Percentiles rank a stretch among this genome's conserved stretches.
These are phyloP conservation scores for Starmera caribaea DNA, from an alignment of 805 yeast genomes.

Conservation along the genomic window DNA sequence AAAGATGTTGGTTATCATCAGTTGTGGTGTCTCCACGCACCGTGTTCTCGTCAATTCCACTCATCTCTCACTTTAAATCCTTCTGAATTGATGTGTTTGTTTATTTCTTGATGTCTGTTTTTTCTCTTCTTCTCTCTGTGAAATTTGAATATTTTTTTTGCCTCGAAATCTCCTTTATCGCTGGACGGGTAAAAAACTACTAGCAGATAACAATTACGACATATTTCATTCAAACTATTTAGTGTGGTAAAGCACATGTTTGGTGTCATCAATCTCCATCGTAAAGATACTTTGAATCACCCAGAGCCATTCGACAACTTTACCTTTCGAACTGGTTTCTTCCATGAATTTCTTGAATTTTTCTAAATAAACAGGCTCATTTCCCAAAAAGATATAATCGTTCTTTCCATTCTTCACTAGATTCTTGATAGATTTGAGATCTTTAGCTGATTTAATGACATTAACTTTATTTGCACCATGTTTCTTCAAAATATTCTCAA, in stretches of 20 bases:
- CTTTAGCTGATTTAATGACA: constrained; percentile 18
- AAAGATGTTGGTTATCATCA: too few relatives aligned
- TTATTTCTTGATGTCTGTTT: too few relatives aligned
- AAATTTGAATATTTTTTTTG: too few relatives aligned
- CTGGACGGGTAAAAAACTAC: too few relatives aligned
- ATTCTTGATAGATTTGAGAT: constrained; percentile 11
- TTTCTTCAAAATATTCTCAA: constrained; percentile 44
- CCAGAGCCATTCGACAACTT: constrained; percentile 56
- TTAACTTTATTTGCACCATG: constrained; percentile 41
- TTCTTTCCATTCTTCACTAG: constrained; percentile 10
- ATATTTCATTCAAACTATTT: too few relatives aligned
- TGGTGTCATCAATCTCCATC: constrained; percentile 20
- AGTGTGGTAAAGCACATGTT: constrained; percentile 2
- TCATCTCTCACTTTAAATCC: too few relatives aligned
- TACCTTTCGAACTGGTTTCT: constrained; percentile 16
- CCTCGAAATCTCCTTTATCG: too few relatives aligned
- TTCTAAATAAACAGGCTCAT: constrained; percentile 22
- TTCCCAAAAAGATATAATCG: constrained; percentile 21
- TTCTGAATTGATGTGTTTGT: too few relatives aligned
- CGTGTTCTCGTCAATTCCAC: too few relatives aligned
- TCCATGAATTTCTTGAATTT: constrained; percentile 19
- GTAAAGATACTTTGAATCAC: constrained; percentile 46
- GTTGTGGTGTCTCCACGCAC: too few relatives aligned
- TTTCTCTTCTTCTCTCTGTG: too few relatives aligned
- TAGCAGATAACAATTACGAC: too few relatives aligned